Base-by-base conservation (phyloP, 495 filamentous ascomycete species). In the Penicillium cinerascens region DNA sequence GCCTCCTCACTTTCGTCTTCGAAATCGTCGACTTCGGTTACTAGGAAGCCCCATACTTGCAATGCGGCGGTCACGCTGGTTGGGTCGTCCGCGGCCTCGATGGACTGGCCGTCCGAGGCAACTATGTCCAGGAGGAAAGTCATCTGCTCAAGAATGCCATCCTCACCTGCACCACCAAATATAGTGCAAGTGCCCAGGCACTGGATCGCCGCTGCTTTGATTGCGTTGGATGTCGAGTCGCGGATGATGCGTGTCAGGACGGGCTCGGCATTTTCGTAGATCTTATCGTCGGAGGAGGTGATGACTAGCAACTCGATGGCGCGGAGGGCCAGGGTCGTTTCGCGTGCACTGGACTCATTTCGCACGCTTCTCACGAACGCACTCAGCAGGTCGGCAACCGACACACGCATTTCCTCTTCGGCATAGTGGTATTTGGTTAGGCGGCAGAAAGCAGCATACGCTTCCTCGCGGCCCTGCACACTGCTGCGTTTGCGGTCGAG, bases 21-120 rank as follows among this genome's bases (percentile, higher is more conserved):
- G 26, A 96, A 74, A 55, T 96, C 89, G 3, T 96, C 89, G 29
- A 95, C 67, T 39, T 87, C 82, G 9, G 88, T 95, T 10, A 87
- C 88, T 9, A 96, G 77, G 56, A 91, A 89, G 10, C 89, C 92
- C 91, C 91, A 97, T 55, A 88, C 87, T 59, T 89, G 83, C 5
- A 95, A 77, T 2, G 92, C 91, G 0, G 92, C 90, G 2, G 82
- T 78, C 15, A 98, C 92, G n/a, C 91, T 83, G 9, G 73, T 78
- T 1, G 79, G 81, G 54, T 83, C 86, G 58, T 97, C 92, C 10
- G 74, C 72, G 6, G 92, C 92, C 8, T 80, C 82, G 22, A 95
- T 79, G 0, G 76, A 80, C 36, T 84, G 74, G 1, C 93, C 93
- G 55, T 98, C 92, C 17, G 87, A 91, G 41, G 89, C 84, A 42